These are phyloP conservation scores for Rhododendron ferrugineum DNA, from an alignment of 148 eudicot genomes.

Conservation along the genomic window DNA sequence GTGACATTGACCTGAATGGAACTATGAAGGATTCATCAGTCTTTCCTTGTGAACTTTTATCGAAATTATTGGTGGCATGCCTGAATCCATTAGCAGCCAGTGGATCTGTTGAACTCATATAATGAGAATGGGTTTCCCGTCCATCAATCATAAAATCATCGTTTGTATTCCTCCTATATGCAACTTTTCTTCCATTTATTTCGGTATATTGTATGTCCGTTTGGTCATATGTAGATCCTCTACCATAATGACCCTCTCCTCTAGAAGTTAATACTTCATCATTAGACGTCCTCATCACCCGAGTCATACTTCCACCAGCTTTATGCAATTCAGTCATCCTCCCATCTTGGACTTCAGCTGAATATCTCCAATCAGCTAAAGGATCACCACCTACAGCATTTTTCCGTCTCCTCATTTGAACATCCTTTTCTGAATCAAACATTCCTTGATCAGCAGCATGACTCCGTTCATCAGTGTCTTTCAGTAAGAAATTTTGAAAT, in stretches of 20 bases:
- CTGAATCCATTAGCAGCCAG: conserved; percentile 41
- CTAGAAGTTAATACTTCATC: conserved; percentile 39
- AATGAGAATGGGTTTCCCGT: conserved; percentile 33
- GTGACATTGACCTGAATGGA: conserved; percentile 54
- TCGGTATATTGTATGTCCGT: conserved; percentile 40
- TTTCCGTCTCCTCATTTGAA: conserved; percentile 39
- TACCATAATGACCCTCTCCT: conserved; percentile 20
- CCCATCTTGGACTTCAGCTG: conserved; percentile 28
- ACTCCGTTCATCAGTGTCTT: conserved; percentile 53
- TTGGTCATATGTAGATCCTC: conserved; percentile 15
- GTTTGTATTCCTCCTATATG: conserved; percentile 30
- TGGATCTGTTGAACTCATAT: conserved; percentile 46
- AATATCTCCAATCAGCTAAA: conserved; percentile 31
- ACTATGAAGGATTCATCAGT: conserved; percentile 73
- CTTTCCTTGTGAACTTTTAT: conserved; percentile 25
- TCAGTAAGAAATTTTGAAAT: conserved; percentile 73
- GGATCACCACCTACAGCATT: conserved; percentile 39
- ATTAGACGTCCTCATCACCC: conserved; percentile 28
- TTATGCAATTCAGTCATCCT: conserved; percentile 28
- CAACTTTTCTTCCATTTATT: conserved; percentile 39
- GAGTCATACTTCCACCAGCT: conserved; percentile 32
- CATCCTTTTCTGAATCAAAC: conserved; percentile 59
- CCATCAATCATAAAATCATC: conserved; percentile 46
- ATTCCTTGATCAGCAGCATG: conserved; percentile 39
- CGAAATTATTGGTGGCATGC: conserved; percentile 25